Evolutionary conservation across 768 basidiomycete genomes (phyloP), one percentile per base, ranked within the genome.

Genomic region (Kwoniella shandongensis): DNA sequence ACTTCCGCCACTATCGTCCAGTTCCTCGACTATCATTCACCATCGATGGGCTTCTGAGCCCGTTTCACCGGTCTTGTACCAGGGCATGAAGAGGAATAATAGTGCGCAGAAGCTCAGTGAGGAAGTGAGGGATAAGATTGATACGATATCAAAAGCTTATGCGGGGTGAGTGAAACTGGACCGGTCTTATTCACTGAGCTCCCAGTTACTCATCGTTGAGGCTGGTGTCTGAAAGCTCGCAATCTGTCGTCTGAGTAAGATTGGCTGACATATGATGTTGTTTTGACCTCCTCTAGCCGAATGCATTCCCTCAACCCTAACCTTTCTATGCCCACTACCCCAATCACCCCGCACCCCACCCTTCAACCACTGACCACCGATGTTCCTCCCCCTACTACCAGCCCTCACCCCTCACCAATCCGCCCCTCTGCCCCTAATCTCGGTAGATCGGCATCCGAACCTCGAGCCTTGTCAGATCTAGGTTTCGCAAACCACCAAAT

Each of bases 301-400:
- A 61, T 61, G 59, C 59, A 59, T 36, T 20, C 29, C n/a, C 51
- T 59, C 45, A 30, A 52, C 30, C 58, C 35, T n/a, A 47, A 18
- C 7, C 35, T 42, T 11, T 54, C 45, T 10, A 23, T 41, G 20
- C 30, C 58, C 17, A 40, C 58, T 2, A 30, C 50, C 13, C 58
- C 51, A 4, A 23, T 51, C 12, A 52, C 51, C 7, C 44, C 44
- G 6, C 35, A 51, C 30, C 54, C 23, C 25, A 50, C 41, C 13
- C 52, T 26, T 1, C 40, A 46, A 5, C 45, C 44, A 39, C 32
- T 40, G 36, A 17, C 22, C 35, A 17, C 45, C 22, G 22, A 44
- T 42, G 8, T 22, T 41, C 11, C 35, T n/a, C 22, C 20, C 25
- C n/a, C 32, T 11, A 11, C 20, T 13, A 26, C 48, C 48, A 18